These are phyloP conservation scores for Fusarium euwallaceae DNA, from an alignment of 2,329 filamentous ascomycete species.

Conservation along the genomic window DNA sequence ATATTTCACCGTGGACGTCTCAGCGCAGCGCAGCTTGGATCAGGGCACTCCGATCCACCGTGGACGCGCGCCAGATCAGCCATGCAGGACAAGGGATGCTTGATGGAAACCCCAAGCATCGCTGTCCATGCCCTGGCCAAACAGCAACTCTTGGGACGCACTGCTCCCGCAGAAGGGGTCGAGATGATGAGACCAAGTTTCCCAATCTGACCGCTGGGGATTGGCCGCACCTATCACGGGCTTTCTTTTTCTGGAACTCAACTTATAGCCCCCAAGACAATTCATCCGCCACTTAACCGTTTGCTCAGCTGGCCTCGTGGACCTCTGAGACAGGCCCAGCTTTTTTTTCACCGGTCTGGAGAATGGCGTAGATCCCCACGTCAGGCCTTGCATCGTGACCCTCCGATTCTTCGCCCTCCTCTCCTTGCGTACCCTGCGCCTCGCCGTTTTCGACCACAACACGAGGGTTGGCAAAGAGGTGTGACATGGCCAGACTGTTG, in stretches of 20 bases:
- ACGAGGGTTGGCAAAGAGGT: slow-evolving; percentile 7
- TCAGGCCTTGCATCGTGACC: slow-evolving; percentile 34
- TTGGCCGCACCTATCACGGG: slow-evolving; percentile 34
- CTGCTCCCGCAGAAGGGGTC: slow-evolving; percentile 17
- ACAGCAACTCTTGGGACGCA: not conserved
- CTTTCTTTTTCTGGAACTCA: not conserved
- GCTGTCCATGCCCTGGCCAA: slow-evolving; percentile 14
- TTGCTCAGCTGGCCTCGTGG: slow-evolving; percentile 36
- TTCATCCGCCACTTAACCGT: slow-evolving; percentile 19
- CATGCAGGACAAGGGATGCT: slow-evolving; percentile 38
- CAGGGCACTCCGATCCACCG: slow-evolving; percentile 23
- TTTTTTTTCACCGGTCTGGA: slow-evolving; percentile 44
- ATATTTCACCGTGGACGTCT: slow-evolving; percentile 30
- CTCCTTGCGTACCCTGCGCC: slow-evolving; percentile 29
- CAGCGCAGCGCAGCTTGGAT: slow-evolving; percentile 7
- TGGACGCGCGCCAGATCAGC: slow-evolving; percentile 34
- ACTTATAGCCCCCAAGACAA: slow-evolving; percentile 8
- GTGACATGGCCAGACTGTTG: slow-evolving; percentile 19
- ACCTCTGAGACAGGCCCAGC: slow-evolving; percentile 32
- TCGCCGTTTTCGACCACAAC: slow-evolving; percentile 31
- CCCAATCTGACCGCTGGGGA: slow-evolving; percentile 27
- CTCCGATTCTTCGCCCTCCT: slow-evolving; percentile 11
- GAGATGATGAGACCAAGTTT: slow-evolving; percentile 24
- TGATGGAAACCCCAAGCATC: slow-evolving; percentile 31
- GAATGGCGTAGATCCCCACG: slow-evolving; percentile 40